Evolutionary conservation across 2,329 filamentous ascomycete species (phyloP).

Genomic region (Verticillium dahliae): DNA sequence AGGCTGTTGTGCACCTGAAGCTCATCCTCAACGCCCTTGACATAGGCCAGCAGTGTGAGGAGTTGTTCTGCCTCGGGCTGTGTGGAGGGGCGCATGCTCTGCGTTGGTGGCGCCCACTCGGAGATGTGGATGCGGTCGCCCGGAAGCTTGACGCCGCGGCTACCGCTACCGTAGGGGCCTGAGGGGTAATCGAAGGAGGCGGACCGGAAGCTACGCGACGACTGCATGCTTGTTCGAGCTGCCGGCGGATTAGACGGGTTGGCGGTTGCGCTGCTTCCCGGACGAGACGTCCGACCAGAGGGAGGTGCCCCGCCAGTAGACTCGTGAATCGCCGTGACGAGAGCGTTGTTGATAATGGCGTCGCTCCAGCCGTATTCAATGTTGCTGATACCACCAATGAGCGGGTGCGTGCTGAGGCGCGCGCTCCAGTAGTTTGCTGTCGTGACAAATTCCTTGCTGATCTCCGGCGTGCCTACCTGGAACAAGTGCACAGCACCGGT

Average conservation of each 20-base stretch:
- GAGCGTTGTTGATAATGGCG: constrained; percentile 60
- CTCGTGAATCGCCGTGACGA: constrained; percentile 48
- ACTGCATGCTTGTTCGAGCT: constrained; percentile 14
- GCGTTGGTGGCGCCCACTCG: constrained; percentile 84
- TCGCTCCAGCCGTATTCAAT: constrained; percentile 98
- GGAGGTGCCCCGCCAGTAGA: constrained; percentile 20
- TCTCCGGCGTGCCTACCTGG: constrained; percentile 91
- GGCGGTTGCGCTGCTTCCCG: constrained; percentile 40
- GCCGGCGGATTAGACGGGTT: constrained; percentile 12
- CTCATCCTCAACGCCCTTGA: constrained; percentile 79
- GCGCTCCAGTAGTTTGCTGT: constrained; percentile 98
- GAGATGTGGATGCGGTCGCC: constrained; percentile 79
- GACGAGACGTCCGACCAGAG: constrained; percentile 32
- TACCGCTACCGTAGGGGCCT: constrained; percentile 25
- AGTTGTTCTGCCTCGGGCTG: constrained; percentile 77
- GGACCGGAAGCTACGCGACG: constrained; percentile 36
- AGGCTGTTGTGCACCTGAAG: constrained; percentile 83
- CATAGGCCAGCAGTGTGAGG: constrained; percentile 66
- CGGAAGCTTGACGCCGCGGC: constrained; percentile 55
- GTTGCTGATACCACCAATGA: constrained; percentile 90
- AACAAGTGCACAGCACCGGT: constrained; percentile 96
- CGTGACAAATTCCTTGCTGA: constrained; percentile 87
- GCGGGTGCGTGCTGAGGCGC: constrained; percentile 83
- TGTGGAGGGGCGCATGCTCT: constrained; percentile 81
- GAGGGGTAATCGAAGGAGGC: constrained; percentile 54